Evolutionary conservation across 1,284 basidiomycete species (phyloP).

Genomic region (Peniophora sp.): DNA sequence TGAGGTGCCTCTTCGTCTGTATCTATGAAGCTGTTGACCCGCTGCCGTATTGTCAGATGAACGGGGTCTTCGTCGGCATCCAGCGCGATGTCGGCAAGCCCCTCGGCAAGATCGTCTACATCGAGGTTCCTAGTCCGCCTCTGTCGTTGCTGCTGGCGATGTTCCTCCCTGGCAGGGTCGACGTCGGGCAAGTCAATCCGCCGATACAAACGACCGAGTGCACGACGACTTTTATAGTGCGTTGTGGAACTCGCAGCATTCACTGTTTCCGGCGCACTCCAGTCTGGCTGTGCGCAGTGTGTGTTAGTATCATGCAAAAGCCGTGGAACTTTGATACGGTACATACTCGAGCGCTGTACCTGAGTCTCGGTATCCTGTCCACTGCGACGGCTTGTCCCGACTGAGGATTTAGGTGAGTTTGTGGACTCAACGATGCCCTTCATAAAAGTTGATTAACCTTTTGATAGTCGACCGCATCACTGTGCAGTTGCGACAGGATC

Average conservation of each 20-base stretch:
- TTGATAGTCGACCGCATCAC: conserved; percentile 64
- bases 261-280: conserved; percentile 55
- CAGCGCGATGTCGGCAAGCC: conserved; percentile 18
- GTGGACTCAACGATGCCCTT: too few relatives aligned
- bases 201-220: conserved; percentile 52
- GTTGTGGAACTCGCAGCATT: conserved; percentile 20
- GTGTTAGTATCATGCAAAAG: neutral
- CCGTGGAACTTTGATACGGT: neutral
- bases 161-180: conserved; percentile 11
- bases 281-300: conserved; percentile 48
- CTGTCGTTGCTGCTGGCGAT: conserved; percentile 14
- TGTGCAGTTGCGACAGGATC: conserved; percentile 55
- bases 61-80: conserved; percentile 13
- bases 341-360: conserved; percentile 9
- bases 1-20: conserved; percentile 8
- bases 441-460: conserved; percentile 15
- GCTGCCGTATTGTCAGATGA: conserved; percentile 13
- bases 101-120: conserved; percentile 12
- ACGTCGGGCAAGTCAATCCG: conserved; percentile 44
- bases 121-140: conserved; percentile 12
- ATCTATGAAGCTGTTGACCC: conserved; percentile 19
- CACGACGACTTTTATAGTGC: conserved; percentile 42
- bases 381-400: conserved; percentile 50
- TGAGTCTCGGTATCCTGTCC: conserved; percentile 36
- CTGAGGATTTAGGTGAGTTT: conserved; percentile 15